phyloP scores from a whole-genome alignment of 768 basidiomycete species.

The Serpula lacrymans region DNA sequence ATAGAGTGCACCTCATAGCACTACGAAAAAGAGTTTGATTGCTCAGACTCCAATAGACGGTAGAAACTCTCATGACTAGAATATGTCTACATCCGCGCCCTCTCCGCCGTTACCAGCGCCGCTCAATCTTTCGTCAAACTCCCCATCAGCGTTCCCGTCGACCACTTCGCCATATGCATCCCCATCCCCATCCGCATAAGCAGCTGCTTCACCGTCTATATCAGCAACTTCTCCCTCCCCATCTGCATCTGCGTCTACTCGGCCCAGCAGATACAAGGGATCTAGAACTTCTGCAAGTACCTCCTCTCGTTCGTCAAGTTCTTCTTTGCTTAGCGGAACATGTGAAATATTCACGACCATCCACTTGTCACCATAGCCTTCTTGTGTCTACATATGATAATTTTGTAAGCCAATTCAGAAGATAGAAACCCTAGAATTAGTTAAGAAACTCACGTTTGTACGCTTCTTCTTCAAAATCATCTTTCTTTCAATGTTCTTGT shows the following conservation, averaged over 20 bases:
- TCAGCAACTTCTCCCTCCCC: conserved; percentile 42
- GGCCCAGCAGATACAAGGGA: conserved; percentile 49
- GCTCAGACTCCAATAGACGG: no score
- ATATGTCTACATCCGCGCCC: no score
- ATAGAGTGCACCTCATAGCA: no score
- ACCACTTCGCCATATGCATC: conserved; percentile 16
- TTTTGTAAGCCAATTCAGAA: no score
- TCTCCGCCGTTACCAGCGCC: no score
- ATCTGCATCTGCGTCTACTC: conserved; percentile 57
- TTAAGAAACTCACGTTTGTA: conserved; percentile 53
- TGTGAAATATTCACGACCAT: conserved; percentile 74
- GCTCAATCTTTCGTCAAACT: no score
- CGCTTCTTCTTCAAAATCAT: conserved; percentile 86
- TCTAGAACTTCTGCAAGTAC: conserved; percentile 75
- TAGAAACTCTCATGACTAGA: no score
- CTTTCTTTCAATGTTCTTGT: conserved; percentile 86
- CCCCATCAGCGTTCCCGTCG: no score
- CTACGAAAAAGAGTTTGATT: no score
- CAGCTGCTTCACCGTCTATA: conserved; percentile 34
- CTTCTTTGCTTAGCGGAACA: conserved; percentile 66
- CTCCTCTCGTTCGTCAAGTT: conserved; percentile 76
- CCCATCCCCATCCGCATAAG: conserved; percentile 54
- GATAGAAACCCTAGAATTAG: neutral
- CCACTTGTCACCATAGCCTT: conserved; percentile 80
- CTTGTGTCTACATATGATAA: conserved; percentile 55